These are phyloP conservation scores for Trichosporon asahii DNA, from an alignment of 1,284 basidiomycete species.

Conservation along the genomic window DNA sequence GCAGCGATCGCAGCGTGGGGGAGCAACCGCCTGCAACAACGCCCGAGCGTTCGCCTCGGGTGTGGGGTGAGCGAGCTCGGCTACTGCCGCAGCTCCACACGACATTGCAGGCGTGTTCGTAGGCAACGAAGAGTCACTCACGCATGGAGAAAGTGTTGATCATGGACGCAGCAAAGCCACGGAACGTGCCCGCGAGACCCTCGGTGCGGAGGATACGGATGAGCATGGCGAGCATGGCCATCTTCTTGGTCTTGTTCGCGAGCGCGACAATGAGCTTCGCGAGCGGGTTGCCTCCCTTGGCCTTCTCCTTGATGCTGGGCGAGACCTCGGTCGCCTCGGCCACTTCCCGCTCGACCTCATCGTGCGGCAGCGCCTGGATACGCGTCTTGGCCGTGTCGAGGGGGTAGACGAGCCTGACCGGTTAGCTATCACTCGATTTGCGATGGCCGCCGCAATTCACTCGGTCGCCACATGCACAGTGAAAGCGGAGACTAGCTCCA, in stretches of 20 bases:
- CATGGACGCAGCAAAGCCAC: constrained; percentile 96
- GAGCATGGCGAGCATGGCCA: constrained; percentile 62
- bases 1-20: too few relatives aligned
- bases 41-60: background rate
- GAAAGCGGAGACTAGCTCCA: too few relatives aligned
- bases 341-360: constrained; percentile 7
- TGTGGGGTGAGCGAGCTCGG: background rate
- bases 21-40: background rate
- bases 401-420: constrained; percentile 82
- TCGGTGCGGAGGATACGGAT: constrained; percentile 71
- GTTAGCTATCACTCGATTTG: constrained; percentile 2
- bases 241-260: constrained; percentile 35
- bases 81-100: background rate
- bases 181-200: constrained; percentile 78
- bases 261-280: constrained; percentile 39
- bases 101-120: background rate
- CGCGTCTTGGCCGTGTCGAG: constrained; percentile 95
- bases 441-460: background rate
- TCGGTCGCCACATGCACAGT: background rate
- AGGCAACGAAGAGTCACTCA: constrained; percentile 54
- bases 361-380: constrained; percentile 67
- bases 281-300: constrained; percentile 54
- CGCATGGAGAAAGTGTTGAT: constrained; percentile 95
- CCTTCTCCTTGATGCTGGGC: constrained; percentile 19
- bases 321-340: constrained; percentile 8